These are phyloP conservation scores for Funneliformis mosseae DNA, from an alignment of 192 early-diverging fungal species.

Conservation along the genomic window DNA sequence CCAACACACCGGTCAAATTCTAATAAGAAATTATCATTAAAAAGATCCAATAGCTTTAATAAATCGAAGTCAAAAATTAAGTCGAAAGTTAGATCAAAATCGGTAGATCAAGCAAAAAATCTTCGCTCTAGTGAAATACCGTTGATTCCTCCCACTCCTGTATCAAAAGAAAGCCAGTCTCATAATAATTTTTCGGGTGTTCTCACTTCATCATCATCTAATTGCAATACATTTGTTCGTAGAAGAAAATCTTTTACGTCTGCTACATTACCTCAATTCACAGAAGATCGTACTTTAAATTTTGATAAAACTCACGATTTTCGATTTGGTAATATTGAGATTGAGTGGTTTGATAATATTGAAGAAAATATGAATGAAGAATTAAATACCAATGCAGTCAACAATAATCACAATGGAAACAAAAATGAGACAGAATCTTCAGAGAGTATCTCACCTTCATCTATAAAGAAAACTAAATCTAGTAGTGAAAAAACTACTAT, in stretches of 20 bases:
- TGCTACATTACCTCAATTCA: not conserved
- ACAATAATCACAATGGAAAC: not conserved
- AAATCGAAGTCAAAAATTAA: not conserved
- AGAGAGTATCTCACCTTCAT: not conserved
- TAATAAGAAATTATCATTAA: not conserved
- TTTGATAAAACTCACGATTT: slow-evolving; percentile 36
- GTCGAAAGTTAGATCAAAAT: not conserved
- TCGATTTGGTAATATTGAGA: slow-evolving; percentile 38
- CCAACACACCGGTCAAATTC: not conserved
- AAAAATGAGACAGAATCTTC: not conserved
- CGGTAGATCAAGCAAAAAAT: slow-evolving; percentile 2
- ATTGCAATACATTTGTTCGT: not conserved
- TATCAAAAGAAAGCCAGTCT: not conserved
- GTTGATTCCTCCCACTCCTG: slow-evolving; percentile 14
- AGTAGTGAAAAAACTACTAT: slow-evolving; percentile 16
- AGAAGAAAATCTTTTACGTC: not conserved
- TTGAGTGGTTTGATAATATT: slow-evolving; percentile 40
- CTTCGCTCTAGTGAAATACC: not conserved
- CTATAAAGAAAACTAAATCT: slow-evolving; percentile 13
- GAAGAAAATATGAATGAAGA: slow-evolving; percentile 21
- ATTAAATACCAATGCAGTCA: not conserved
- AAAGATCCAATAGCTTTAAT: not conserved
- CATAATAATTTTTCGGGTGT: not conserved
- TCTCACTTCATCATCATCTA: not conserved
- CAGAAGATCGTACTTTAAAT: not conserved